Base-by-base conservation (phyloP, 2,329 filamentous ascomycete species). In the Zasmidium cellare region DNA sequence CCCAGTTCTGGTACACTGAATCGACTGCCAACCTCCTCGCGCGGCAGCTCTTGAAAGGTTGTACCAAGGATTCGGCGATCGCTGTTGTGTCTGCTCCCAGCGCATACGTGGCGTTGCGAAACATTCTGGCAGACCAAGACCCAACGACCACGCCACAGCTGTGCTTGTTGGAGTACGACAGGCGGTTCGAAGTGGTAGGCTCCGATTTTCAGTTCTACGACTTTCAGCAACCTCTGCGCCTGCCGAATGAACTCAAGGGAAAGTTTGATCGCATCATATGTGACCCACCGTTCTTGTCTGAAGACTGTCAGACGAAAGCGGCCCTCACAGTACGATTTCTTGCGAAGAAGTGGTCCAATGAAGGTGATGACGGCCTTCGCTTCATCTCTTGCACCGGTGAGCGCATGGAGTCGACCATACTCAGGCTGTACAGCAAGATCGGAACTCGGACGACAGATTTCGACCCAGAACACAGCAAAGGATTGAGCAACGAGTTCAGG, bases 251-350 rank as follows among this genome's bases (percentile, higher is more conserved):
- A 31, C 73, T 92, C 35, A 90, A 88, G 69, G 84, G 83, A 19
- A 77, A 75, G 19, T 83, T 88, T 48, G 87, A 91, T 72, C 82
- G 85, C 54, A 82, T 93, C 59, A 87, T 92, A 55, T 84, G 83
- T 65, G 90, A 94, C 69, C 90, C 90, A 9, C 90, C 90, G 0
- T 93, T 93, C 71, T 78, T 93, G 35, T 91, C 85, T 71, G 83
- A 89, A 61, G 89, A 93, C 69, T 93, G 90, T 71, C 89, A 93
- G 72, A 91, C 88, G 0, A 92, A 91, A 78, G 88, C 84, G 60
- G 89, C 90, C 9, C 74, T 92, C 66, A 92, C 90, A 1, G 84
- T 87, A 18, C 83, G 87, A n/a, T 92, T 86, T 87, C 79, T 93
- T 46, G 79, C 85, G 23, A 87, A 83, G 47, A 72, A 67, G 9